Base-by-base conservation (phyloP, 495 filamentous ascomycete genomes). In the Friedmanniomyces simplex region DNA sequence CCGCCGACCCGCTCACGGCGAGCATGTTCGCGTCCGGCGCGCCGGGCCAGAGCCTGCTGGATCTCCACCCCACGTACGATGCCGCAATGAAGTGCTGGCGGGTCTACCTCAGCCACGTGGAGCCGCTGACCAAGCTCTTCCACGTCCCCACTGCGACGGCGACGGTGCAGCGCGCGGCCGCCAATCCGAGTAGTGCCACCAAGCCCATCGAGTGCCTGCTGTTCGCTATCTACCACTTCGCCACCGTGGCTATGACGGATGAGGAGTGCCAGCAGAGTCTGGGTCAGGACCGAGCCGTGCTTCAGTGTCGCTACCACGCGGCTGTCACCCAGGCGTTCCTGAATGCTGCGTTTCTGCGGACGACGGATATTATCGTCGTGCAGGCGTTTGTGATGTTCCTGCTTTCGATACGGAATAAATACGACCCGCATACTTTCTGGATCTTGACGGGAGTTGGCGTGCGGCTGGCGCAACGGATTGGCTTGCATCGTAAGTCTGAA, bases 391-490 rank as follows among this genome's bases (percentile, higher is more conserved):
- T 59, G 1, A 45, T 67, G 16, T 62, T 62, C 45, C 37, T 67
- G 39, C 41, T 67, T 18, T 55, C 63, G 8, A 49, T 62, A 11
- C 41, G 63, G n/a, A 55, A 41, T 16, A n/a, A 14, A 14, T 51
- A 59, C 34, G 63, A 65, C 34, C 57, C 57, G n/a, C 64, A 61
- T 25, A 39, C 55, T 21, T 60, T 63, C 25, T 67, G 64, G 64
- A 60, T 58, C 22, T 43, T 64, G 3, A 67, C 62, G 14, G 62
- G 62, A n/a, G 36, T 62, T 25, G 61, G 53, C 14, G 53, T 60
- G 21, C 58, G 64, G 0, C 52, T 67, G n/a, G 64, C 58, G 13
- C 55, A 64, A 41, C 46, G 52, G 2, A 54, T 67, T 13, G 64
- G 62, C 20, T 39, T 67, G 11, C 62, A 62, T 47, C 64, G 28